Base-by-base conservation (phyloP, 305 asterid genomes). In the Withania somnifera region DNA sequence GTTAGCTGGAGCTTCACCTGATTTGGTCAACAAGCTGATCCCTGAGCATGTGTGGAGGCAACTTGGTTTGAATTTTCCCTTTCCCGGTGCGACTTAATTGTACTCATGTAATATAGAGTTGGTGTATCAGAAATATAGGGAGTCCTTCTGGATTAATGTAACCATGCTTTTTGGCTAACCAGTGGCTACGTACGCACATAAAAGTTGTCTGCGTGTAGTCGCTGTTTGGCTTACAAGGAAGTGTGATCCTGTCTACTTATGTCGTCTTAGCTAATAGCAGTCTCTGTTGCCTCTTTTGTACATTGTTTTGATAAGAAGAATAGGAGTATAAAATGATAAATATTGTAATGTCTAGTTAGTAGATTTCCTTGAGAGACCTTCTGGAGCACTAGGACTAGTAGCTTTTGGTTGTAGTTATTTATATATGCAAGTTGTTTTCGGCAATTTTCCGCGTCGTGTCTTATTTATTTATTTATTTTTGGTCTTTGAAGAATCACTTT, bases 21-120 rank as follows among this genome's bases (percentile, higher is more conserved):
- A 87, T 54, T 67, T 89, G 81, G 88, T 89, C 77, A 67, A 77
- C 86, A 85, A 87, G 81, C 69, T 89, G 82, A 86, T 89, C 58
- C 91, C 91, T 1, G 90, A 89, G 86, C 91, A 87, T 86, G 85
- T 86, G 67, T 75, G 86, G 66, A 80, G 87, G 47, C 91, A 84
- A 82, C 86, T 57, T 54, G 84, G 82, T 38, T 76, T 80, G 68
- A 79, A 81, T 63, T 82, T 82, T 32, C 78, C 83, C 5, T 83
- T 85, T 77, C 84, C 87, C 14, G 56, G 84, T 22, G 85, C 81
- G 36, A 58, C 86, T 14, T 83, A 79, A 30, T 85, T 75, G 13
- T 77, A 30, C 58, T 24, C 56, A 51, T 51, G 52, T 36, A 83
- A 76, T 64, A 28, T 57, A 47, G 17, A 78, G 79, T 28, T 81